Evolutionary conservation across 169 alveolate species (phyloP).

Genomic region (Babesia ovis): DNA sequence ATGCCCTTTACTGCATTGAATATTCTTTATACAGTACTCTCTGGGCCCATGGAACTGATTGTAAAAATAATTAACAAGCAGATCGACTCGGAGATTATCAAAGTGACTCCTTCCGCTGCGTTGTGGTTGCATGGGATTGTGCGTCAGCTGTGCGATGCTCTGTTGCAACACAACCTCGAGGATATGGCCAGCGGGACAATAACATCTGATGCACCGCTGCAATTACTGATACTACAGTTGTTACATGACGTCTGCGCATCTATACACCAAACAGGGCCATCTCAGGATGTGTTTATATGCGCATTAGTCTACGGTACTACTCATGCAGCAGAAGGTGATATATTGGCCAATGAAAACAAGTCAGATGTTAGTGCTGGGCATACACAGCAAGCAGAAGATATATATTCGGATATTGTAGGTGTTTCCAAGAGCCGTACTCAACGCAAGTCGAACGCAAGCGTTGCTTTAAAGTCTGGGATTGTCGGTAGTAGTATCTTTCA

Average conservation of each 20-base stretch:
- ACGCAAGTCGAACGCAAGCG: not conserved
- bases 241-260: constrained; percentile 35
- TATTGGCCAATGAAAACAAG: not conserved
- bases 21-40: constrained; percentile 25
- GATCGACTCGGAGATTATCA: constrained; percentile 49
- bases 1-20: constrained; percentile 53
- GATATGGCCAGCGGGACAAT: not conserved
- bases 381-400: constrained; percentile 18
- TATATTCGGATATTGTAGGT: constrained; percentile 17
- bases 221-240: constrained; percentile 21
- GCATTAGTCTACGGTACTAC: constrained; percentile 25
- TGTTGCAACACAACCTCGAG: not conserved
- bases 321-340: constrained; percentile 13
- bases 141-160: constrained; percentile 31
- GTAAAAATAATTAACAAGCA: constrained; percentile 35
- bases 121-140: constrained; percentile 23
- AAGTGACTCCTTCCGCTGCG: constrained; percentile 33
- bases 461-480: not conserved
- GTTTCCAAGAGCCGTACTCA: not conserved
- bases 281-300: constrained; percentile 34
- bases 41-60: constrained; percentile 39
- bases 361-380: not conserved
- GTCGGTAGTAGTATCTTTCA: not conserved
- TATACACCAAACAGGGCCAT: constrained; percentile 43
- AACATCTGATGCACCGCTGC: constrained; percentile 18